A percentile compares a stretch with the other conserved stretches of the same genome.
phyloP scores from a whole-genome alignment of 768 basidiomycete species.

The Suillus subaureus region DNA sequence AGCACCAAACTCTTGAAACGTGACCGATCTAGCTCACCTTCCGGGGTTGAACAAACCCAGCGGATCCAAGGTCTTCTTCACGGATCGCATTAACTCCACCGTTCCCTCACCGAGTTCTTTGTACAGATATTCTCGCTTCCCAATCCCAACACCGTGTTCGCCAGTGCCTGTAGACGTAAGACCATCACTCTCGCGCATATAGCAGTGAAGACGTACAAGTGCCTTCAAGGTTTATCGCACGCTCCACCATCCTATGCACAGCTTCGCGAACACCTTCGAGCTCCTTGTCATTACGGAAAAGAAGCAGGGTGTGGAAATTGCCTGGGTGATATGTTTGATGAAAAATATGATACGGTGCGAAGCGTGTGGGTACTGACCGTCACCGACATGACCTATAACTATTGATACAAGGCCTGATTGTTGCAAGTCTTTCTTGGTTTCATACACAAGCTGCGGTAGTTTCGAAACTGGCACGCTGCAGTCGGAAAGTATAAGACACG shows the following conservation, averaged over 20 bases:
- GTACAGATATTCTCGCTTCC: slow-evolving; percentile 79
- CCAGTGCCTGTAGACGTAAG: slow-evolving; percentile 55
- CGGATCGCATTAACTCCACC: slow-evolving; percentile 78
- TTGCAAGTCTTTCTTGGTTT: slow-evolving; percentile 72
- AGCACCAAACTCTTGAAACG: background rate
- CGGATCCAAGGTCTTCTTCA: slow-evolving; percentile 79
- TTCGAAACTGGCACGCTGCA: slow-evolving; percentile 62
- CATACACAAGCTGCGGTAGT: slow-evolving; percentile 63
- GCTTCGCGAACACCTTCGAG: slow-evolving; percentile 41
- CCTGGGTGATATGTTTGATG: slow-evolving; percentile 28
- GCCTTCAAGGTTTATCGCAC: slow-evolving; percentile 72
- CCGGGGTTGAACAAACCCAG: slow-evolving; percentile 81
- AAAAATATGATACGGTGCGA: slow-evolving; percentile 10
- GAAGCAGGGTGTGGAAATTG: slow-evolving; percentile 53
- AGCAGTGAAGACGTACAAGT: slow-evolving; percentile 51
- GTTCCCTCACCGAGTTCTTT: slow-evolving; percentile 84
- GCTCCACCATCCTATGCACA: slow-evolving; percentile 63
- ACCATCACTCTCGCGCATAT: background rate
- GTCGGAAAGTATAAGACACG: background rate
- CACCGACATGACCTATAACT: slow-evolving; percentile 79
- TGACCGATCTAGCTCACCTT: slow-evolving; percentile 45
- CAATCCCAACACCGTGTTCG: slow-evolving; percentile 88
- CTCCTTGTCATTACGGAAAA: slow-evolving; percentile 63
- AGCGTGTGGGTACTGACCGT: slow-evolving; percentile 47
- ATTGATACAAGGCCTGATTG: slow-evolving; percentile 57